Conservation (phyloP, 1,139 yeast genomes). For the Candida glucosophila region DNA sequence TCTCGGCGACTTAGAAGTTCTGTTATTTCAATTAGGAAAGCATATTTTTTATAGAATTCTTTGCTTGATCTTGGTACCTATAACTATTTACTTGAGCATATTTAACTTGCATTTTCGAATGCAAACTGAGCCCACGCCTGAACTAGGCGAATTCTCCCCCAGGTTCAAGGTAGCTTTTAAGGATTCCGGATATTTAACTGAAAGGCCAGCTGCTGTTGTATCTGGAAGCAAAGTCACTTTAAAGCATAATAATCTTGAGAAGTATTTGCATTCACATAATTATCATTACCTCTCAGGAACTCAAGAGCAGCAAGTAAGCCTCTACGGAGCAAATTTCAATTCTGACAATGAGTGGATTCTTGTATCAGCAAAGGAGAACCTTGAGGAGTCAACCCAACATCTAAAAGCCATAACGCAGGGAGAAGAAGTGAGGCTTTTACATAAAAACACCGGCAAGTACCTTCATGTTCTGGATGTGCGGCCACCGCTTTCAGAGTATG, state of each 20-base stretch:
- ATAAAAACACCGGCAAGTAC: slow-evolving; percentile 49
- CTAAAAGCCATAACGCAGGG: slow-evolving; percentile 38
- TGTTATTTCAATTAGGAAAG: slow-evolving; percentile 18
- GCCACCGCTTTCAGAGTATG: slow-evolving; percentile 78
- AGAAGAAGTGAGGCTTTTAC: slow-evolving; percentile 50
- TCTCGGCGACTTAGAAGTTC: slow-evolving; percentile 47
- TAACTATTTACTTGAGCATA: slow-evolving; percentile 36
- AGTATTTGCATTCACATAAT: slow-evolving; percentile 63
- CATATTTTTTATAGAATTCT: slow-evolving; percentile 23
- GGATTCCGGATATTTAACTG: slow-evolving; percentile 26
- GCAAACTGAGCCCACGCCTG: slow-evolving; percentile 42
- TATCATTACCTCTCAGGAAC: slow-evolving; percentile 46
- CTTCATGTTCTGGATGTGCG: slow-evolving; percentile 50
- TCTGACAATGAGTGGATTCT: slow-evolving; percentile 60
- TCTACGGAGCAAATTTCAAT: slow-evolving; percentile 44
- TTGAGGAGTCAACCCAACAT: slow-evolving; percentile 20
- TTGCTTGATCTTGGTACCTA: slow-evolving; percentile 39
- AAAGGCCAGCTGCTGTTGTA: slow-evolving; percentile 42
- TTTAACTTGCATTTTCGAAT: slow-evolving; percentile 43
- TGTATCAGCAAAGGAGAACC: slow-evolving; percentile 32
- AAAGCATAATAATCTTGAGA: slow-evolving; percentile 54
- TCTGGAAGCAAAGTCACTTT: slow-evolving; percentile 62
- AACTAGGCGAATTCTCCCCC: slow-evolving; percentile 45
- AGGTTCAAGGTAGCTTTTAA: slow-evolving; percentile 46
- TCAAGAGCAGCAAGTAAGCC: slow-evolving; percentile 59